phyloP scores from a whole-genome alignment of 139 green algal genomes.

The Gonium pectorale region DNA sequence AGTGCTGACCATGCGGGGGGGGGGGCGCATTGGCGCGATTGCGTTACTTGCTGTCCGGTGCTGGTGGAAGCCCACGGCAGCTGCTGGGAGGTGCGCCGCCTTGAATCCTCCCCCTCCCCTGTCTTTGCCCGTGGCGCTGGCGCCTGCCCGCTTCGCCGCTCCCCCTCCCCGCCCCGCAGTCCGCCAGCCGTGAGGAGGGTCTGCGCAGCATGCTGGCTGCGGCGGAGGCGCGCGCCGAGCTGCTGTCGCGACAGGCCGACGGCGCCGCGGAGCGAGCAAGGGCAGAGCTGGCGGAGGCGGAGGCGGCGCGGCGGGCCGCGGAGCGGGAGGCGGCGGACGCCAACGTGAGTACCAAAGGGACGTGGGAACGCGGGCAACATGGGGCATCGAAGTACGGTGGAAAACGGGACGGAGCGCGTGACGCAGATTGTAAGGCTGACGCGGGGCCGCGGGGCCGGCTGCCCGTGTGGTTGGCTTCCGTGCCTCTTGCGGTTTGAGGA shows the following conservation, averaged over 20 bases:
- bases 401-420: no score
- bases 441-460: no score
- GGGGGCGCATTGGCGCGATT: no score
- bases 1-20: no score
- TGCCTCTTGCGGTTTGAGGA: no score
- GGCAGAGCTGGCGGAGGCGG: slow-evolving; percentile 13
- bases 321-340: slow-evolving; percentile 17
- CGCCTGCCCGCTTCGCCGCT: not conserved
- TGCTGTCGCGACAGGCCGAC: slow-evolving; percentile 19
- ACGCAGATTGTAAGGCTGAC: no score
- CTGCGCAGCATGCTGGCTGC: slow-evolving; percentile 19
- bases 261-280: slow-evolving; percentile 1
- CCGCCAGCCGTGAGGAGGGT: slow-evolving; percentile 9
- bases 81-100: no score
- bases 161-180: not conserved
- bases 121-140: not conserved
- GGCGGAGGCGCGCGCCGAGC: not conserved
- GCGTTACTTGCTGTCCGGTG: no score
- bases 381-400: not conserved
- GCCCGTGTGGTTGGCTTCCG: no score
- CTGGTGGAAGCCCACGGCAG: no score
- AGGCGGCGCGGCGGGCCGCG: slow-evolving; percentile 11
- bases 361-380: no score
- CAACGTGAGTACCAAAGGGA: not conserved
- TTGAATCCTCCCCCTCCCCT: no score